Evolutionary conservation across 768 basidiomycete genomes (phyloP), one percentile per base, ranked within the genome.

Genomic region (Suillus discolor): DNA sequence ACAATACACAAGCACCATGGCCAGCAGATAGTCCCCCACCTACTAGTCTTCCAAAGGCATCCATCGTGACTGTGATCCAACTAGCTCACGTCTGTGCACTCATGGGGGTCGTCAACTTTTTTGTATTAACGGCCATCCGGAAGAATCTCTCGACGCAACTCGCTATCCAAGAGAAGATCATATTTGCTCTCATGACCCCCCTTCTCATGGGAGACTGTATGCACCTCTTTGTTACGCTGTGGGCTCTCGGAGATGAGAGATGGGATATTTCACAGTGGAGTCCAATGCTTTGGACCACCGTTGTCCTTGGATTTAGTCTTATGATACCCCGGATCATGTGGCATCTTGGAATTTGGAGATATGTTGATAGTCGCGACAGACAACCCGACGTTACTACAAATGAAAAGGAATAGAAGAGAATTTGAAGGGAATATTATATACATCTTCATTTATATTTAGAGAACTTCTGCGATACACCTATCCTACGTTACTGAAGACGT

Each of bases 1-100:
- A 92, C 69, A 89, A 92, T 71, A 76, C 82, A 54, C 91, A 93
- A 76, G 91, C 91, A 2, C 90, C 91, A 31, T 92, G 91, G 91
- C 82, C 87, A 28, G 59, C 75, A 28, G 76, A 78, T 64, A 77
- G 69, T 49, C 72, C 79, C 7, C 86, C 89, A 42, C 84, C 85
- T 18, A 71, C 77, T 3, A 62, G 71, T 39, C 80, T 91, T 20
- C 86, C 88, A 1, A 82, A 72, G 41, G 91, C 91, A 1, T 87
- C 91, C 15, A 74, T 85, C 28, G 89, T 93, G 59, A 91, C 90
- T 1, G 79, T 91, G 66, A 77, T 90, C 55, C 92, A 93, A 72
- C 88, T 93, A 62, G 90, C 88, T 2, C 89, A 93, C 69, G 90
- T 90, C 61, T 91, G 90, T 69, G 89, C 86, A 47, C 86, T 93